Conservation (phyloP, 2,329 filamentous ascomycete species). For the Daldinia sp. region DNA sequence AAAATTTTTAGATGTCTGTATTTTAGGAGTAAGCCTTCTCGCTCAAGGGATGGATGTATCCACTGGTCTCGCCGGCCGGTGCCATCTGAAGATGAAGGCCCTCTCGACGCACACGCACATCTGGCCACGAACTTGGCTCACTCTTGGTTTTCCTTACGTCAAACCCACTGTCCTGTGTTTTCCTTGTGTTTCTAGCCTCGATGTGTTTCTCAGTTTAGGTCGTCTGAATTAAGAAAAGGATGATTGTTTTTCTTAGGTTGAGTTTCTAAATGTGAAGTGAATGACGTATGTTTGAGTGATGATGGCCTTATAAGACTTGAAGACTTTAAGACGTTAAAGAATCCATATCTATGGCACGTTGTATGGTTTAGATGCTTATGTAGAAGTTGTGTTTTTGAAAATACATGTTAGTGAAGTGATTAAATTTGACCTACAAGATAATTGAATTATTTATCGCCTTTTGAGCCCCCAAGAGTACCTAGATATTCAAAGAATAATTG, state of each 20-base stretch:
- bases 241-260: slow-evolving; percentile 39
- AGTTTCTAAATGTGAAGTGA: slow-evolving; percentile 20
- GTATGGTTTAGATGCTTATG: too few relatives aligned
- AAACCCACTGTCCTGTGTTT: slow-evolving; percentile 41
- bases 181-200: slow-evolving; percentile 44
- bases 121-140: slow-evolving; percentile 44
- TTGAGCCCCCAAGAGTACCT: too few relatives aligned
- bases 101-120: slow-evolving; percentile 40
- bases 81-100: slow-evolving; percentile 38
- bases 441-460: too few relatives aligned
- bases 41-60: slow-evolving; percentile 30
- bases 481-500: too few relatives aligned
- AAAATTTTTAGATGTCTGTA: slow-evolving; percentile 48
- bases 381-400: too few relatives aligned
- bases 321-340: too few relatives aligned
- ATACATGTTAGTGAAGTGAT: too few relatives aligned
- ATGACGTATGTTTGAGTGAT: too few relatives aligned
- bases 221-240: slow-evolving; percentile 42
- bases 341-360: too few relatives aligned
- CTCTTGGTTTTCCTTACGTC: slow-evolving; percentile 46
- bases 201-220: slow-evolving; percentile 43
- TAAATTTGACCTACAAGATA: too few relatives aligned
- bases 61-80: slow-evolving; percentile 34
- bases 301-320: too few relatives aligned
- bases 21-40: slow-evolving; percentile 45